Evolutionary conservation across 345 rosid species (phyloP), one percentile per base, ranked within the genome.

Genomic region (Odontarrhena argentea): DNA sequence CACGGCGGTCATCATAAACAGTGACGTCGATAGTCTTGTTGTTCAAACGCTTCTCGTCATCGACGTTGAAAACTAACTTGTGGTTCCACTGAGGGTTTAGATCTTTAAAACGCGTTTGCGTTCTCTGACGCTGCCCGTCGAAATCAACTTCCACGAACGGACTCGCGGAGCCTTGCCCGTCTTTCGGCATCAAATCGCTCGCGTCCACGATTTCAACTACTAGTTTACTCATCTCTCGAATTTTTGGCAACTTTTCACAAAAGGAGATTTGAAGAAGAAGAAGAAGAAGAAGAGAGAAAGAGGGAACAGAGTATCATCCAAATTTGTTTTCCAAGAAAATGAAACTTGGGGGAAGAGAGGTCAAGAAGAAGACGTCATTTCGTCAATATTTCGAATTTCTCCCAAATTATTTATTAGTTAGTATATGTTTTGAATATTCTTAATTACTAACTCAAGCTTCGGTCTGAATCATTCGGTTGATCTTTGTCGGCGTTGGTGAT

Each of bases 41-140:
- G 2, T 75, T 76, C 13, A 93, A 74, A 65, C 86, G 86, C 7
- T 66, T 47, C 0, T 71, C 79, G 60, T 74, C 71, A 32, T 53
- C 67, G 47, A 82, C 67, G 47, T 78, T 73, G 70, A 94, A 88
- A 62, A 83, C 81, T 2, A 94, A 79, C 77, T 78, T 79, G 26
- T 90, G 82, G 60, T 84, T 81, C 99, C 99, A 94, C 0, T 46
- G 70, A 51, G 95, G 97, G 68, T 82, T 82, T 24, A 88, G 85
- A 74, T 94, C 96, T 44, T 77, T 84, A 8, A 60, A 65, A 56
- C 83, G 88, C 57, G 89, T 84, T 53, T 69, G 80, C 8, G 99
- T 88, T 68, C 86, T 82, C 14, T 81, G 91, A 8, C 70, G 69
- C 53, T 84, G 87, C 0, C 50, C 85, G 49, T 81, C 91, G 32